Conservation (phyloP, 805 yeast genomes). For the Pichia scutulata region DNA sequence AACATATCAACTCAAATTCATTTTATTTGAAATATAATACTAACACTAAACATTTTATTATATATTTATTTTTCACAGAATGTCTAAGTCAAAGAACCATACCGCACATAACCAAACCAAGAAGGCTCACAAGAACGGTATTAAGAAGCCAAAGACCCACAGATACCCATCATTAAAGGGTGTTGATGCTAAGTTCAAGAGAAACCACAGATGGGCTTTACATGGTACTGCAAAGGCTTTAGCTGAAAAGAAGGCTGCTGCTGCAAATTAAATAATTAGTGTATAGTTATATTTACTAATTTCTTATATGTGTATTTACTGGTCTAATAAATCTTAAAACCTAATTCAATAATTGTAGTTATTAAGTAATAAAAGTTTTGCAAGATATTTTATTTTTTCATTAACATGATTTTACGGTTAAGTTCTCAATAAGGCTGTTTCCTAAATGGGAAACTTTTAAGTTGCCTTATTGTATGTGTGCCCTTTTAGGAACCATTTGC, state of each 20-base stretch:
- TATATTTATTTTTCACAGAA: constrained; percentile 26
- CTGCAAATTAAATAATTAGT: constrained; percentile 18
- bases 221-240: constrained; percentile 95
- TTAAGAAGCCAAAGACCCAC: constrained; percentile 98
- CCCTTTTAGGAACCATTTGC: neutral
- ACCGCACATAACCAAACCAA: constrained; percentile 99
- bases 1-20: no score
- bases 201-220: constrained; percentile 99
- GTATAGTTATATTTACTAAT: neutral
- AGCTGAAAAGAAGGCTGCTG: constrained; percentile 52
- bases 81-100: constrained; percentile 99
- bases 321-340: constrained; percentile 1
- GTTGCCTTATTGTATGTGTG: neutral
- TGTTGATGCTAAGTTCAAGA: constrained; percentile 98
- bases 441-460: neutral
- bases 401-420: neutral
- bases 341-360: neutral
- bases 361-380: no score
- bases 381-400: no score
- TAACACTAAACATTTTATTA: constrained; percentile 4
- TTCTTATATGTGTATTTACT: constrained; percentile 1
- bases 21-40: neutral
- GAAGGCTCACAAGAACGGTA: constrained; percentile 99
- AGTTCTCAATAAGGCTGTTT: neutral
- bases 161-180: constrained; percentile 98